Conservation (phyloP, 2,329 filamentous ascomycete species). For the Bipolaris zeicola region DNA sequence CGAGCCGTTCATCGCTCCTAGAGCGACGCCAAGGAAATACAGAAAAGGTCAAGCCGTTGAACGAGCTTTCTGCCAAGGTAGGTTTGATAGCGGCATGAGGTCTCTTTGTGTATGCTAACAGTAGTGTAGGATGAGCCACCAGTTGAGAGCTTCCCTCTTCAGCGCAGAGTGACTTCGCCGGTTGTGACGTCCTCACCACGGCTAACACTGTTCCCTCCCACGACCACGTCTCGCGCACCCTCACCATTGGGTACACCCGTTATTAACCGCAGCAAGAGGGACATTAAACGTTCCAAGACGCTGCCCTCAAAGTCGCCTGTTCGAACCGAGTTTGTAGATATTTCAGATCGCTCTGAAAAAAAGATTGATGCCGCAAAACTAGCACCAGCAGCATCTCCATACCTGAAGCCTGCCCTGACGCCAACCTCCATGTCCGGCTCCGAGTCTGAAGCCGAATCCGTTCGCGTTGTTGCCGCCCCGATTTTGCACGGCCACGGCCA, state of each 20-base stretch:
- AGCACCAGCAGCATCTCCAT: slow-evolving; percentile 18
- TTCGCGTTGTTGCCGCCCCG: slow-evolving; percentile 33
- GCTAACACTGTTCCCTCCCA: slow-evolving; percentile 43
- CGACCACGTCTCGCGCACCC: slow-evolving; percentile 28
- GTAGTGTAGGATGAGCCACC: slow-evolving; percentile 23
- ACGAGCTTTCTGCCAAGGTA: slow-evolving; percentile 43
- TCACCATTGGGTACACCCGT: slow-evolving; percentile 31
- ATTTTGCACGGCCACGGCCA: slow-evolving; percentile 15
- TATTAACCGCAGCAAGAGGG: slow-evolving; percentile 25
- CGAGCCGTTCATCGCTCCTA: slow-evolving; percentile 36
- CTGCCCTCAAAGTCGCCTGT: slow-evolving; percentile 38
- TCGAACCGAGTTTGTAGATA: slow-evolving; percentile 28
- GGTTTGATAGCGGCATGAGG: not conserved
- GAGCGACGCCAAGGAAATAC: slow-evolving; percentile 43
- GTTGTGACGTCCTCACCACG: slow-evolving; percentile 14
- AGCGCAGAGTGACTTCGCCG: slow-evolving; percentile 43
- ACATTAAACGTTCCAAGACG: slow-evolving; percentile 39
- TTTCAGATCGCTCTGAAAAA: slow-evolving; percentile 9
- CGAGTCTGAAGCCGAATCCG: slow-evolving; percentile 39
- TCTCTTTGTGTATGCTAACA: slow-evolving; percentile 9
- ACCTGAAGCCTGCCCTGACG: slow-evolving; percentile 27
- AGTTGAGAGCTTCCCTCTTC: slow-evolving; percentile 20
- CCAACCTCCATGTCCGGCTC: slow-evolving; percentile 37
- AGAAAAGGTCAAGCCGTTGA: slow-evolving; percentile 43
- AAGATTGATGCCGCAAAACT: slow-evolving; percentile 9